Percentiles rank a stretch among this genome's conserved stretches.
Evolutionary conservation across 2,329 filamentous ascomycete species (phyloP).

Genomic region (Cladobotryum protrusum): DNA sequence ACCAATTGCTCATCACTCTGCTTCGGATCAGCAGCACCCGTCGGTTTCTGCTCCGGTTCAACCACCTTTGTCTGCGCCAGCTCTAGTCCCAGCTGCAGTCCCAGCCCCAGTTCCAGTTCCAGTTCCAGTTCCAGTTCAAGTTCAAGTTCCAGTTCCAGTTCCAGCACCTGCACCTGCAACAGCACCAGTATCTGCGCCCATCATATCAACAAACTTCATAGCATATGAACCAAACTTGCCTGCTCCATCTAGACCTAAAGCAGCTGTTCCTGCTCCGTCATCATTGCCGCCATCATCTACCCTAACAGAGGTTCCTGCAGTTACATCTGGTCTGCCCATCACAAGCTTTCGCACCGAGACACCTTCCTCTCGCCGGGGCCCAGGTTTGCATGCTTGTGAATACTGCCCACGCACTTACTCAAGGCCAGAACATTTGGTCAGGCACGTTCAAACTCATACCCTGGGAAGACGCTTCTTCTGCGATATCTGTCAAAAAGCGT

Average conservation of each 20-base stretch:
- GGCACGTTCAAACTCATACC: conserved; percentile 46
- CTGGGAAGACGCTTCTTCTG: conserved; percentile 45
- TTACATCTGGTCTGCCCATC: not conserved
- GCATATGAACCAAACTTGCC: too few relatives aligned
- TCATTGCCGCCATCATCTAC: not conserved
- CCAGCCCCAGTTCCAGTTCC: too few relatives aligned
- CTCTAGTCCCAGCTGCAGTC: too few relatives aligned
- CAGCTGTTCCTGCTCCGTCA: not conserved
- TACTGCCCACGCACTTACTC: conserved; percentile 47
- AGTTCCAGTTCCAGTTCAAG: too few relatives aligned
- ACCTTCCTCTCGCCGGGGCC: conserved; percentile 14
- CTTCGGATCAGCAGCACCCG: too few relatives aligned
- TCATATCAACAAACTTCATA: too few relatives aligned
- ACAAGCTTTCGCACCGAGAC: not conserved
- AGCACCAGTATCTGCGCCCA: too few relatives aligned
- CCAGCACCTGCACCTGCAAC: too few relatives aligned
- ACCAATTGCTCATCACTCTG: conserved; percentile 10
- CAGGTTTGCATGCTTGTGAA: conserved; percentile 43
- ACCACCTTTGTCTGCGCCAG: too few relatives aligned
- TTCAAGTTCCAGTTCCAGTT: too few relatives aligned
- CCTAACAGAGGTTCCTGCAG: not conserved
- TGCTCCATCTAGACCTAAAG: not conserved
- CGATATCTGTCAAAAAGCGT: conserved; percentile 47
- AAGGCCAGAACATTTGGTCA: conserved; percentile 47
- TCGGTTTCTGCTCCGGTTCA: too few relatives aligned